Conservation (phyloP, 2,329 filamentous ascomycete species). For the Chalara sp. region DNA sequence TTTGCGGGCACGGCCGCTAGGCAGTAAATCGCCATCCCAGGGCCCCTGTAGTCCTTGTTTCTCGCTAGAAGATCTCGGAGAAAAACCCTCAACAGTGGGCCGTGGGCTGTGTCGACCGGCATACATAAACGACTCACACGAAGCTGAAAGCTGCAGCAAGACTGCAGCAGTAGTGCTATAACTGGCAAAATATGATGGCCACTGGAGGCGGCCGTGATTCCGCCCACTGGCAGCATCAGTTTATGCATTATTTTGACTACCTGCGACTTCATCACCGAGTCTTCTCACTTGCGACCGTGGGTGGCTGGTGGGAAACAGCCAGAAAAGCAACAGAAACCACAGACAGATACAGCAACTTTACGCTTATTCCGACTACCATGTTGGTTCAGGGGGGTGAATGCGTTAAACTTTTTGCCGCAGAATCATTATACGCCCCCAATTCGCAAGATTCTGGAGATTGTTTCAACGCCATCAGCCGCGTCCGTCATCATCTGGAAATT, state of each 20-base stretch:
- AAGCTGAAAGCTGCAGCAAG: conserved; percentile 1
- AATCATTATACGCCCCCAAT: conserved; percentile 5
- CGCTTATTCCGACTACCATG: conserved; percentile 10
- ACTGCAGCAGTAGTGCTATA: background rate
- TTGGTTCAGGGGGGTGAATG: conserved; percentile 4
- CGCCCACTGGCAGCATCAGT: background rate
- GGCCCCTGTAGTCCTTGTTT: background rate
- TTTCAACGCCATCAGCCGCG: conserved; percentile 18
- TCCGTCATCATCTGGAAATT: conserved; percentile 16
- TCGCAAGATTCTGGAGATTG: conserved; percentile 16
- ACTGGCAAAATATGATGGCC: background rate
- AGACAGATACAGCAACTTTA: conserved; percentile 3
- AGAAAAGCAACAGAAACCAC: background rate
- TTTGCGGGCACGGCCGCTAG: conserved; percentile 4
- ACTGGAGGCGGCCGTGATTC: background rate
- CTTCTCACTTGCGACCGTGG: background rate
- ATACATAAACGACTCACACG: background rate
- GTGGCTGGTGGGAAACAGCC: conserved; percentile 1
- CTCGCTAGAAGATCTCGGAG: background rate
- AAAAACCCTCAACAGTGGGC: background rate
- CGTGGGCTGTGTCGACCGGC: background rate
- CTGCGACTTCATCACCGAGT: background rate
- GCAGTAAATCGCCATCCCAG: conserved; percentile 1
- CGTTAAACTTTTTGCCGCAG: conserved; percentile 14
- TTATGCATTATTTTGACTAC: background rate